Evolutionary conservation across 345 rosid genomes (phyloP), one percentile per base, ranked within the genome.

Genomic region (Sisymbrium irio): DNA sequence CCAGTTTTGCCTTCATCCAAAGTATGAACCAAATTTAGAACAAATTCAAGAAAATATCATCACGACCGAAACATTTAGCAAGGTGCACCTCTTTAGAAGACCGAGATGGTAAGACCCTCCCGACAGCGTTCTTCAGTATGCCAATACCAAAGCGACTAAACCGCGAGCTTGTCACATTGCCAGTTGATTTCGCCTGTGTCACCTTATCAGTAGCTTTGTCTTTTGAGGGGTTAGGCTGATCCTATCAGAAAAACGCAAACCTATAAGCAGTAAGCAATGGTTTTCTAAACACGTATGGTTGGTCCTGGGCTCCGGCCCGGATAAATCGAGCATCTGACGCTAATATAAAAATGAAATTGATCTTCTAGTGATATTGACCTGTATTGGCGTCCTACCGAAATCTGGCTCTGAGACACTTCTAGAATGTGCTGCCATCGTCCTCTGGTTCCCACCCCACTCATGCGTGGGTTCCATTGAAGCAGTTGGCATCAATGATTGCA

Each of bases 1-100:
- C 99, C 82, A 96, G 67, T 78, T 96, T 96, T 56, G 99, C 99
- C 99, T 96, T 78, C 79, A 84, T 54, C 19, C 69, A 75, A 72
- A 59, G 47, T 36, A 69, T 27, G 65, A 76, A 25, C 10, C 51
- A 77, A 57, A 80, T 62, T 71, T 62, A 77, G 71, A 47, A 55
- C 39, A 70, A 20, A 35, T 57, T 56, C 71, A 71, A 40, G 39
- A 39, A 59, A 73, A 53, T 8, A 49, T 37, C 72, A 47, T 20
- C 51, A 60, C 35, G 33, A 56, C 67, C 40, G 15, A 40, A 70
- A 47, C 10, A 36, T 20, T 62, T 53, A 64, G 58, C 15, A 62
- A 61, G 56, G 77, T 71, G 51, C 32, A 90, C 99, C 96, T 96
- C 97, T 56, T 80, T 78, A 67, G 87, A 91, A 13, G 88, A 37